Evolutionary conservation across 2,329 filamentous ascomycete species (phyloP), one percentile per base, ranked within the genome.

Genomic region (Claviceps citrina): DNA sequence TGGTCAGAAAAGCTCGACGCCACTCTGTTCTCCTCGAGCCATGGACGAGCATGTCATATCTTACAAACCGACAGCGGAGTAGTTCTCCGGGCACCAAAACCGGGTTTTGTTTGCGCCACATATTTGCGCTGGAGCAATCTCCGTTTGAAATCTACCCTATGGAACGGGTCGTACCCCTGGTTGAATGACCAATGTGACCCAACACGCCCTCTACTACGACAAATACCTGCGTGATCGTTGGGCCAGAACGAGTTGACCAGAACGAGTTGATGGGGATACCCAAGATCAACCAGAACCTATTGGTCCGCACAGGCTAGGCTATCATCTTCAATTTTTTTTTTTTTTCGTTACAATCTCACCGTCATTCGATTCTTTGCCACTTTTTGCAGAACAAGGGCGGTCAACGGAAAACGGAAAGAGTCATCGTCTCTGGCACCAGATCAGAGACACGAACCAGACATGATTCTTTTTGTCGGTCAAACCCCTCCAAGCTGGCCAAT

Each of bases 401-500:
- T 32, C 31, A 32, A 13, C 31, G 12, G 31, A 20, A 20, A 32
- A 20, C 2, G 16, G 9, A 8, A n/a, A 7, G 10, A 20, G 31
- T 1, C 9, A 32, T 20, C 5, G 18, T 19, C 16, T 31, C 15
- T 10, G 15, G 10, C 15, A 3, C 5, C 30, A 19, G 15, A 19
- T 16, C 7, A 18, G 15, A 31, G 8, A 31, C 30, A 31, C 30
- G 8, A 15, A 18, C 8, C 8, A 4, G 16, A 31, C 30, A 18
- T 5, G 30, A 31, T 9, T 3, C 30, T 24, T n/a, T 34, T 13
- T 28, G 28, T 38, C 30, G 22, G 22, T 28, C 35, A 18, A 38
- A 20, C 19, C 30, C 35, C 24, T 31, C 40, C 32, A 15, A 20
- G 10, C 22, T 13, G 40, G 34, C 49, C 48, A 51, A 54, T 51